Base-by-base conservation (phyloP, 2,329 filamentous ascomycete genomes). In the Arthrobotrys entomopaga region DNA sequence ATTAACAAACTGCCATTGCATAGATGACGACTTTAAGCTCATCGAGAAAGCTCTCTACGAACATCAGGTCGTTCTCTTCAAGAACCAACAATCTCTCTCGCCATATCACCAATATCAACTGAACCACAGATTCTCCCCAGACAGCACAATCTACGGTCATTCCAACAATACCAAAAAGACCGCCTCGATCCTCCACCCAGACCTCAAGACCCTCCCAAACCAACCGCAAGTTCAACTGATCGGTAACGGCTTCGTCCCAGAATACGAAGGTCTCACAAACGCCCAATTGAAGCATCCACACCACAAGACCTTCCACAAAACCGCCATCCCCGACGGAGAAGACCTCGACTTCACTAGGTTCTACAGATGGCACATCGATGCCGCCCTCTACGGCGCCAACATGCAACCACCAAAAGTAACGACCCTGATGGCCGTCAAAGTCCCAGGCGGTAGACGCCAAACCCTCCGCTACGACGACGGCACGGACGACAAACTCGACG, bases 221-320 rank as follows among this genome's bases (percentile, higher is more conserved):
- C 91, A 93, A 80, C 90, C 91, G 0, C 90, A 93, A 80, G 89
- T 91, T 0, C 91, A 93, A 79, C 88, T 93, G 64, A 93, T 93
- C 74, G 91, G 91, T 46, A 92, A 93, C 78, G 91, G 91, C 3
- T 85, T 86, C 53, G 85, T 93, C 0, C 80, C 85, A 0, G 85
- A 86, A 34, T 93, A 92, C 78, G 90, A 93, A 79, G 91, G 90
- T 0, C 82, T 93, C 8, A 82, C 85, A 77, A 84, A 92, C 79
- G 85, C 93, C 76, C 86, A 83, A 38, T 85, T 93, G 34, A 86
- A 86, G 65, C 91, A 93, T 79, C 91, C 91, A 4, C 91, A 93
- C 79, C 91, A 93, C 83, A 86, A 85, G 69, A 92, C 88, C 0
- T 93, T 93, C 81, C 91, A 93, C 81, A 86, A 87, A 60, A 86